These are phyloP conservation scores for Mycena maculata DNA, from an alignment of 768 basidiomycete species.

Conservation along the genomic window DNA sequence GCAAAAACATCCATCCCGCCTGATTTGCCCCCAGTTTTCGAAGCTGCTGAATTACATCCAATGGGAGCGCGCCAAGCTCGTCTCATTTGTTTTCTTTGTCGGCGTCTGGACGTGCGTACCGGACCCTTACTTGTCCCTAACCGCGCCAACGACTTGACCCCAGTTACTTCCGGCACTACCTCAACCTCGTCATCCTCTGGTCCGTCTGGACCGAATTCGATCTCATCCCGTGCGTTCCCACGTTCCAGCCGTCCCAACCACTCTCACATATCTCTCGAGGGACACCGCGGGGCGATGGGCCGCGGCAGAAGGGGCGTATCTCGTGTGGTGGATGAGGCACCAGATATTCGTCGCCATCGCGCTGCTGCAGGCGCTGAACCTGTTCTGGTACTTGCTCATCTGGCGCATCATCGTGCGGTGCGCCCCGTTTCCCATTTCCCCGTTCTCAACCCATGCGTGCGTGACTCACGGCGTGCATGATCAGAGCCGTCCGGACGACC, in stretches of 20 bases:
- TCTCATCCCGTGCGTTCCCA: constrained; percentile 72
- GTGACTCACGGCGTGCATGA: not conserved
- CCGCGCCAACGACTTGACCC: constrained; percentile 3
- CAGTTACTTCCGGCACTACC: constrained; percentile 94
- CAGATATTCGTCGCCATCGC: constrained; percentile 83
- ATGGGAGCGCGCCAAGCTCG: constrained; percentile 69
- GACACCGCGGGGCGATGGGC: constrained; percentile 67
- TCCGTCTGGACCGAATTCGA: constrained; percentile 87
- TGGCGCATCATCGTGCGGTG: constrained; percentile 80
- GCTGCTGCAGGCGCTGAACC: constrained; percentile 83
- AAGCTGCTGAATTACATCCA: constrained; percentile 92
- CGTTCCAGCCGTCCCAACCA: not conserved
- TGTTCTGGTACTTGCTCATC: constrained; percentile 95
- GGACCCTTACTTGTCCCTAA: not conserved
- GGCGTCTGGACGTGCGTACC: constrained; percentile 81
- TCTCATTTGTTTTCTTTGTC: constrained; percentile 74
- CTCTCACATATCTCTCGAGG: constrained; percentile 47
- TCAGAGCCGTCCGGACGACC: constrained; percentile 55
- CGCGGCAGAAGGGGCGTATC: constrained; percentile 72
- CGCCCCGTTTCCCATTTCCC: constrained; percentile 23
- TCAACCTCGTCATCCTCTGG: constrained; percentile 88
- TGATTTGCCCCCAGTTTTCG: constrained; percentile 62
- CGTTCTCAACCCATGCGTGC: not conserved
- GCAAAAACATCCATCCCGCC: not conserved
- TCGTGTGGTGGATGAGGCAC: constrained; percentile 82